phyloP scores from a whole-genome alignment of 148 eudicot species.

The Rhododendron mucronatum region DNA sequence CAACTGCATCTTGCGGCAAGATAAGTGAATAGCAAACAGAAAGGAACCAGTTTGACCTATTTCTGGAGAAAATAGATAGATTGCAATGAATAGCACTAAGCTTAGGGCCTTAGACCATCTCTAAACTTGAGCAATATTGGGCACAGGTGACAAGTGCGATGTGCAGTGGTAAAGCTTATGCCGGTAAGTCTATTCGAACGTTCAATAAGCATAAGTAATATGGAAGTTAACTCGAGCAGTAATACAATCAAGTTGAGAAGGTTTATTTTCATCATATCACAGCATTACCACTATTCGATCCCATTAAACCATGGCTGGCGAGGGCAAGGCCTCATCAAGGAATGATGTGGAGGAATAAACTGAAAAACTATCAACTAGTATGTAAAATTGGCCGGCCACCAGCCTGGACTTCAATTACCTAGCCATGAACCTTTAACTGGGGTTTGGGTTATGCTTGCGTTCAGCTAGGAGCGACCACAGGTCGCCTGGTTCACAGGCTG shows the following conservation, averaged over 20 bases:
- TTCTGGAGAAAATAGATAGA: neutral
- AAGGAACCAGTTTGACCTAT: neutral
- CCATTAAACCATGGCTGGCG: neutral
- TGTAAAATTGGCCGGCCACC: neutral
- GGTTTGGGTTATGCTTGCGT: neutral
- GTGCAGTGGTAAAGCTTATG: neutral
- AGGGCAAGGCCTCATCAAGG: neutral
- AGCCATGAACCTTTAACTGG: neutral
- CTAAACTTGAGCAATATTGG: neutral
- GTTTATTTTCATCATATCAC: neutral
- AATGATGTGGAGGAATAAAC: neutral
- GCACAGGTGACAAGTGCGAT: neutral
- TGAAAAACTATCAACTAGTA: neutral
- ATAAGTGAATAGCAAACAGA: constrained; percentile 2
- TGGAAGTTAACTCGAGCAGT: neutral
- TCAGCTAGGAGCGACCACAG: neutral
- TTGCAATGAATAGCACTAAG: neutral
- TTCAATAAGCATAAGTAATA: neutral
- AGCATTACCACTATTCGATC: neutral
- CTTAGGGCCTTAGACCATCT: neutral
- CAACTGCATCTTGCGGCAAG: neutral
- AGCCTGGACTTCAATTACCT: neutral
- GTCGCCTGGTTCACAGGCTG: neutral
- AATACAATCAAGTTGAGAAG: neutral
- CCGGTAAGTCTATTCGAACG: neutral